These are phyloP conservation scores for Magnaporthiopsis rhizophila DNA, from an alignment of 2,329 filamentous ascomycete species.

Conservation along the genomic window DNA sequence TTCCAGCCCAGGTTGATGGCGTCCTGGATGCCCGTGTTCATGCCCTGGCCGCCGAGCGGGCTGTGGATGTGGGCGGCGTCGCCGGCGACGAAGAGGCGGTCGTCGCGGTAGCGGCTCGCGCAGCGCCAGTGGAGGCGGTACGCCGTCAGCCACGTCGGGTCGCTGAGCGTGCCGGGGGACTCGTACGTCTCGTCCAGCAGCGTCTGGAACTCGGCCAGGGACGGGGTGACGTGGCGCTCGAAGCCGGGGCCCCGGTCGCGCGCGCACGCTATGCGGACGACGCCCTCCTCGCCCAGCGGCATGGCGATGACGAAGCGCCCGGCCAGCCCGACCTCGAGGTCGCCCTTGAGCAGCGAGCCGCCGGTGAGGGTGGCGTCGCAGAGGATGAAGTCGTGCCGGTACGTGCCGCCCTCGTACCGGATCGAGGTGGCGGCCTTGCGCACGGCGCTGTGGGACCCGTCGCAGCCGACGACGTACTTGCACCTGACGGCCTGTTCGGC, in stretches of 20 bases:
- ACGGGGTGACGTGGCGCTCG: slow-evolving; percentile 13
- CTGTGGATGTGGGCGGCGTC: slow-evolving; percentile 51
- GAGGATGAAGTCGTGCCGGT: slow-evolving; percentile 36
- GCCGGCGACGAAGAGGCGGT: slow-evolving; percentile 44
- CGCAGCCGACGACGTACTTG: slow-evolving; percentile 36
- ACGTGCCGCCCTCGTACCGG: slow-evolving; percentile 33
- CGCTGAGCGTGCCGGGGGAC: slow-evolving; percentile 16
- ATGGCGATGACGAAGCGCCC: slow-evolving; percentile 28
- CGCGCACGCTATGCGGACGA: slow-evolving; percentile 8
- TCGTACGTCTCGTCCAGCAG: background rate
- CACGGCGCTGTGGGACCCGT: slow-evolving; percentile 35
- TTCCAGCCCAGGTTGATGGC: slow-evolving; percentile 49
- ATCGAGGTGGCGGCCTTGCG: slow-evolving; percentile 26
- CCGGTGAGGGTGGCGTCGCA: slow-evolving; percentile 28
- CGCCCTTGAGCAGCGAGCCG: slow-evolving; percentile 11
- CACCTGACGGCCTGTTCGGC: slow-evolving; percentile 15
- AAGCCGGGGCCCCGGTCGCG: slow-evolving; percentile 11
- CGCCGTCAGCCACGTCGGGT: slow-evolving; percentile 31
- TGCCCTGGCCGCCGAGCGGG: slow-evolving; percentile 47
- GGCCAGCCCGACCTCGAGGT: slow-evolving; percentile 18
- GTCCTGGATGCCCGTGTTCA: slow-evolving; percentile 50
- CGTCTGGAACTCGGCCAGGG: slow-evolving; percentile 24
- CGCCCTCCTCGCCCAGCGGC: slow-evolving; percentile 14
- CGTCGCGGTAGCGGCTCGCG: slow-evolving; percentile 32
- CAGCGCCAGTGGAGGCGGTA: slow-evolving; percentile 38